Conservation (phyloP, 177 flowering plant species). For the Vitis hybrid region DNA sequence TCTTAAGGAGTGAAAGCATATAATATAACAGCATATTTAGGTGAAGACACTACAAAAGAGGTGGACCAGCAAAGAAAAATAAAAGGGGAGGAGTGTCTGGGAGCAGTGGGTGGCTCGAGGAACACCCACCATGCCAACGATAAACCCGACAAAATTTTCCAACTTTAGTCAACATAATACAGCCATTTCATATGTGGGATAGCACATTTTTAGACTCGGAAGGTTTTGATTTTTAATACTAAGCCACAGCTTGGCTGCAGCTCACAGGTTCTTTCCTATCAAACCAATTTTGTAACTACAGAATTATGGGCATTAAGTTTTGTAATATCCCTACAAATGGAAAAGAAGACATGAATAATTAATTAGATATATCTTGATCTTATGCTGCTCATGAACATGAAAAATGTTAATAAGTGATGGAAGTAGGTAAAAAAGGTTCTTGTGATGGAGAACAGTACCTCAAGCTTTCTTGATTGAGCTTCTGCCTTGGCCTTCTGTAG, state of each 20-base stretch:
- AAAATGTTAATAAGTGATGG: too few species aligned
- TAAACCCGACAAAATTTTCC: constrained; percentile 9
- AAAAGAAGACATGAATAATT: too few species aligned
- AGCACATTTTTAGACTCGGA: background rate
- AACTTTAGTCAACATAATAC: background rate
- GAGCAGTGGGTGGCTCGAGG: constrained; percentile 43
- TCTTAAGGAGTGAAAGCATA: constrained; percentile 1
- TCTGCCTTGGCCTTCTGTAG: constrained; percentile 94
- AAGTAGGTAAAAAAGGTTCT: too few species aligned
- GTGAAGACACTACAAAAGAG: constrained; percentile 16
- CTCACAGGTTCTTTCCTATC: too few species aligned
- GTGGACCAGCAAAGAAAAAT: constrained; percentile 19
- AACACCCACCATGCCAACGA: constrained; percentile 10
- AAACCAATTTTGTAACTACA: too few species aligned
- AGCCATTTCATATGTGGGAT: background rate
- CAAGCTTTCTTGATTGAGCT: constrained; percentile 94
- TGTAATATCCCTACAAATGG: too few species aligned
- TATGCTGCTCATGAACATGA: too few species aligned
- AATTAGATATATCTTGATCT: too few species aligned
- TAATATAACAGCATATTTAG: background rate
- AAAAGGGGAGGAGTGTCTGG: background rate
- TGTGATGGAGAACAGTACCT: constrained; percentile 44
- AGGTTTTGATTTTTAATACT: background rate
- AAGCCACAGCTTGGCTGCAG: background rate
- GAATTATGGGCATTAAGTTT: too few species aligned